phyloP scores from a whole-genome alignment of 306 rosid genomes.

The Sechiopsis laciniata region DNA sequence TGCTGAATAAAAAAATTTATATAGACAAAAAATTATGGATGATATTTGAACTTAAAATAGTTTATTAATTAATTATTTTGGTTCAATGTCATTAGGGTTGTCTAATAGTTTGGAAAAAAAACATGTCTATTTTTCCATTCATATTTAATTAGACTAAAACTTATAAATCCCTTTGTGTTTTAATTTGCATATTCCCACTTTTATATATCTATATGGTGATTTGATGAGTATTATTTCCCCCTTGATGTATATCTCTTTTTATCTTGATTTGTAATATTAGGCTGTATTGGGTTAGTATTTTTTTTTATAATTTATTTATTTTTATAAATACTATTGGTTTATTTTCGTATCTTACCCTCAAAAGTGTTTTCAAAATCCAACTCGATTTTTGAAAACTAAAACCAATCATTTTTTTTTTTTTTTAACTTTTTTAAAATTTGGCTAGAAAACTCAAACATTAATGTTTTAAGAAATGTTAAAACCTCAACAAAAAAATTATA shows the following conservation, averaged over 20 bases:
- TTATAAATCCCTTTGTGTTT: background rate
- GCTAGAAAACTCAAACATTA: no score
- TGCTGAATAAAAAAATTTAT: slow-evolving; percentile 23
- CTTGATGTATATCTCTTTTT: background rate
- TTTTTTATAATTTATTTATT: no score
- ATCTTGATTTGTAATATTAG: background rate
- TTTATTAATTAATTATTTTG: background rate
- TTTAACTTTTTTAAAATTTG: no score
- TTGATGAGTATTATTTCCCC: background rate
- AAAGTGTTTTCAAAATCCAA: no score
- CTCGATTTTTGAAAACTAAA: no score
- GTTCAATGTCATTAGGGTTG: slow-evolving; percentile 12
- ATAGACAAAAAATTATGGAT: background rate
- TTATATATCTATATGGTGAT: background rate
- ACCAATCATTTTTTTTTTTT: no score
- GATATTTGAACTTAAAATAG: slow-evolving; percentile 1
- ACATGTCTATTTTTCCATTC: slow-evolving; percentile 13
- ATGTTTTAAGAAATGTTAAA: no score
- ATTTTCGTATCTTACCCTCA: no score
- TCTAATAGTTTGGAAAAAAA: slow-evolving; percentile 13
- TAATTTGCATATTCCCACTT: background rate
- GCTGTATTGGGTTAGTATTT: background rate
- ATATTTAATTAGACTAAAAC: slow-evolving; percentile 4
- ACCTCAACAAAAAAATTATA: no score
- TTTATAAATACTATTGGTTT: no score